Percentiles rank a stretch among this genome's conserved stretches.
These are phyloP conservation scores for Coemansia sp. DNA, from an alignment of 192 early-diverging fungal genomes.

Conservation along the genomic window DNA sequence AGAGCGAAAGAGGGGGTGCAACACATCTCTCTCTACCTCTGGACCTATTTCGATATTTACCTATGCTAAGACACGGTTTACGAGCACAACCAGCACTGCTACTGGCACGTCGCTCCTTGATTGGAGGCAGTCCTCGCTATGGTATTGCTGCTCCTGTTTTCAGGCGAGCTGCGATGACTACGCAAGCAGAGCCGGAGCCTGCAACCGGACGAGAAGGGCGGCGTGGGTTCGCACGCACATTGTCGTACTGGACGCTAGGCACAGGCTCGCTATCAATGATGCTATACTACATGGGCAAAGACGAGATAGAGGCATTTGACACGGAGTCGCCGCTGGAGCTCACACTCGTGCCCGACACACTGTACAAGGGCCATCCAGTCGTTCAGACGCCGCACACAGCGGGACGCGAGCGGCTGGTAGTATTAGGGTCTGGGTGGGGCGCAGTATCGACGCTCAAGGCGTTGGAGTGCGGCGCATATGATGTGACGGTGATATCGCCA, in stretches of 20 bases:
- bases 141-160: not conserved
- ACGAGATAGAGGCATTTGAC: slow-evolving; percentile 53
- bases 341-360: slow-evolving; percentile 8
- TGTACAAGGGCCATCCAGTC: slow-evolving; percentile 29
- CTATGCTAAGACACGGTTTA: not conserved
- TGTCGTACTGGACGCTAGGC: slow-evolving; percentile 30
- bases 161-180: not conserved
- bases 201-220: not conserved
- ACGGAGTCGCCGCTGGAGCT: slow-evolving; percentile 44
- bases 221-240: slow-evolving; percentile 30
- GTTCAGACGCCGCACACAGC: slow-evolving; percentile 14
- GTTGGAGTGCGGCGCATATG: slow-evolving; percentile 73
- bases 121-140: not conserved
- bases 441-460: slow-evolving; percentile 66
- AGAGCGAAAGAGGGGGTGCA: not conserved
- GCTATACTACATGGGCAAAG: slow-evolving; percentile 28
- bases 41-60: too few relatives aligned
- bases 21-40: not conserved
- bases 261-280: slow-evolving; percentile 8
- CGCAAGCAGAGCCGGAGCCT: not conserved
- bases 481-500: slow-evolving; percentile 76
- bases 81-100: not conserved
- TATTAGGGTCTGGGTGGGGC: slow-evolving; percentile 58
- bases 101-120: not conserved
- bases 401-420: slow-evolving; percentile 50